Percentiles rank a stretch among this genome's conserved stretches.
phyloP scores from a whole-genome alignment of 495 filamentous ascomycete species.

The Hypoxylon crocopeplum region DNA sequence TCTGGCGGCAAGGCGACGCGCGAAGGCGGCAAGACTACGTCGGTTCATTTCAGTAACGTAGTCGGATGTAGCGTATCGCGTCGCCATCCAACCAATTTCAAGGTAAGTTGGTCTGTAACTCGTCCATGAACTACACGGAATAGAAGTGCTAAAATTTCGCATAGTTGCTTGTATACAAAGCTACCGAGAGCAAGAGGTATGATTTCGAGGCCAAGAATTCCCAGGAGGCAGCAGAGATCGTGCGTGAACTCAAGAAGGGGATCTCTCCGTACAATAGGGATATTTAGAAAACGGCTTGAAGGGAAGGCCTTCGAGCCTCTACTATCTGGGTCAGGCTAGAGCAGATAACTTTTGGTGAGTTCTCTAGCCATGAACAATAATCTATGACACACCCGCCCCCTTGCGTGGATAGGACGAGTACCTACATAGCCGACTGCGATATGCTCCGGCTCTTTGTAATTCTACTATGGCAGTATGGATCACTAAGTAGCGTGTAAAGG shows the following conservation, averaged over 20 bases:
- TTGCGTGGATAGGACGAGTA: not conserved
- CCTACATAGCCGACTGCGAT: not conserved
- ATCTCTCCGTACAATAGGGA: constrained; percentile 60
- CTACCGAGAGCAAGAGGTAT: constrained; percentile 90
- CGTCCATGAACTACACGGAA: not conserved
- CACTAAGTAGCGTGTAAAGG: too few species aligned
- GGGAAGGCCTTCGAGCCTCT: not conserved
- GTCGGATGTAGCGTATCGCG: constrained; percentile 91
- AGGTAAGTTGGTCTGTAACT: constrained; percentile 54
- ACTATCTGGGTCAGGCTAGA: not conserved
- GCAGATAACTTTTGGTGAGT: constrained; percentile 7
- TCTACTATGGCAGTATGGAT: not conserved
- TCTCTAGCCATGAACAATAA: not conserved
- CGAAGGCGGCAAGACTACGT: constrained; percentile 79
- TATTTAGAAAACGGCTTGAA: constrained; percentile 14
- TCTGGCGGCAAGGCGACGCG: constrained; percentile 62
- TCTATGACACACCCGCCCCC: not conserved
- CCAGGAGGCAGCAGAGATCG: constrained; percentile 86
- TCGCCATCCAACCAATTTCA: constrained; percentile 90
- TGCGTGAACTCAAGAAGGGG: constrained; percentile 82
- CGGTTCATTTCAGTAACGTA: constrained; percentile 90
- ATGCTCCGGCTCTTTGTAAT: not conserved
- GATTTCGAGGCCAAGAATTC: constrained; percentile 89
- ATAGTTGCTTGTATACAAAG: constrained; percentile 77
- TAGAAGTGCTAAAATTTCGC: constrained; percentile 12